These are phyloP conservation scores for Pichia sp. DNA, from an alignment of 1,139 yeast genomes.

Conservation along the genomic window DNA sequence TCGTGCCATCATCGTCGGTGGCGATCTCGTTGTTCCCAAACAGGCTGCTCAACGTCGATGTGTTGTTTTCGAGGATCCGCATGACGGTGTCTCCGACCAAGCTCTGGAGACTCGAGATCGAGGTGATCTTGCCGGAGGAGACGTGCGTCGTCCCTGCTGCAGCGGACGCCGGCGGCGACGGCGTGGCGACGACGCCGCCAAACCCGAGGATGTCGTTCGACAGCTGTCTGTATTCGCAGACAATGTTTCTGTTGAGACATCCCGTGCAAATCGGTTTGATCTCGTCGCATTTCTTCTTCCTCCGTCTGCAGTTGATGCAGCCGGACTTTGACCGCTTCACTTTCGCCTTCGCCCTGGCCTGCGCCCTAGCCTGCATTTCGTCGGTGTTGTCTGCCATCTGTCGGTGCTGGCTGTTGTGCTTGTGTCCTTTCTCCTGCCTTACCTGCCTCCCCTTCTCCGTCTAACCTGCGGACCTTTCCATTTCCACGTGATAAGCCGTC, in stretches of 20 bases:
- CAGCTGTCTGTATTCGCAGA: constrained; percentile 19
- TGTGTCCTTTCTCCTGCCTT: too few relatives aligned
- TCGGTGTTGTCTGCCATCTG: too few relatives aligned
- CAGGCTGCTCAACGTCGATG: constrained; percentile 11
- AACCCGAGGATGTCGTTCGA: not conserved
- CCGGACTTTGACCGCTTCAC: constrained; percentile 22
- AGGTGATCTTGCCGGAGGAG: constrained; percentile 12
- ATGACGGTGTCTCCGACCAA: constrained; percentile 22
- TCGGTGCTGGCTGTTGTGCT: too few relatives aligned
- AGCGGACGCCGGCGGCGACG: not conserved
- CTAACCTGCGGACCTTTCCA: too few relatives aligned
- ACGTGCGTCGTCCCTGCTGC: not conserved
- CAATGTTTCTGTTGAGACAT: constrained; percentile 26
- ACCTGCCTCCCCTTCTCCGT: not conserved
- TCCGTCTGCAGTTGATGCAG: constrained; percentile 25
- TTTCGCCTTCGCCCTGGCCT: not conserved
- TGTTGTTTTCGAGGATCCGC: constrained; percentile 17
- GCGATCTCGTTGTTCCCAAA: constrained; percentile 4
- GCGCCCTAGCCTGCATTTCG: too few relatives aligned
- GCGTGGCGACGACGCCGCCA: not conserved
- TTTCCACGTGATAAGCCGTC: too few relatives aligned
- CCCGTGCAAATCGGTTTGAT: constrained; percentile 29
- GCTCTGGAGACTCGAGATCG: constrained; percentile 15
- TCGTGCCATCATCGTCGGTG: not conserved
- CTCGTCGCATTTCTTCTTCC: constrained; percentile 32